Base-by-base conservation (phyloP, 2,329 filamentous ascomycete species). In the Colletotrichum karsti region DNA sequence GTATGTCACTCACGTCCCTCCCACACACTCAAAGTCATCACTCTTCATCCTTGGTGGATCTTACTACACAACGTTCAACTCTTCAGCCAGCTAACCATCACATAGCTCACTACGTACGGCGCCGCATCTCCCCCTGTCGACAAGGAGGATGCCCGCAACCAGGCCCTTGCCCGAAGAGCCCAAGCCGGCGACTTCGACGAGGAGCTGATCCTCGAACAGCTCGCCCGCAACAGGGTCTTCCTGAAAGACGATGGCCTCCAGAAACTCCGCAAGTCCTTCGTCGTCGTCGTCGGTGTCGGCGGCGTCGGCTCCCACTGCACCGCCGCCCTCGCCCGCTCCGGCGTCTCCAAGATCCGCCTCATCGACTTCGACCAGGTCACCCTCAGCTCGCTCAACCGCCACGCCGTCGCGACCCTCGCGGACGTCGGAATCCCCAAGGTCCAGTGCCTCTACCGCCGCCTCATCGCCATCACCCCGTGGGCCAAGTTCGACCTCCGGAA, bases 291-390 rank as follows among this genome's bases (percentile, higher is more conserved):
- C 10, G 96, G 96, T 4, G 95, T 94, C 72, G 96, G 96, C 70
- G 96, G 96, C 44, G 96, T 99, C 5, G 96, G 96, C 50, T 98
- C 94, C 7, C 97, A 99, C 82, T 95, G 93, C 70, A 89, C 92
- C 5, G 91, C 95, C 2, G 91, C 96, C 4, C 89, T 99, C 30
- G 92, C 94, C 5, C 91, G 96, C 30, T 97, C 95, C 0, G 96
- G 96, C 33, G 94, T 97, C 46, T 91, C 92, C n/a, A 91, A 90
- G 73, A 86, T 99, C 61, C 91, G 96, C 1, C 87, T 99, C 39
- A 90, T 99, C 72, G 96, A 99, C 79, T 99, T 99, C 77, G 96
- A 99, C 78, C 96, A 99, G 85, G 95, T 99, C 35, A 97, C 95
- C 0, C 85, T 99, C 48, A 97, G 93, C 71, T 97, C 94, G 3